Evolutionary conservation across 2,329 filamentous ascomycete genomes (phyloP).

Genomic region (Dothistroma pini): DNA sequence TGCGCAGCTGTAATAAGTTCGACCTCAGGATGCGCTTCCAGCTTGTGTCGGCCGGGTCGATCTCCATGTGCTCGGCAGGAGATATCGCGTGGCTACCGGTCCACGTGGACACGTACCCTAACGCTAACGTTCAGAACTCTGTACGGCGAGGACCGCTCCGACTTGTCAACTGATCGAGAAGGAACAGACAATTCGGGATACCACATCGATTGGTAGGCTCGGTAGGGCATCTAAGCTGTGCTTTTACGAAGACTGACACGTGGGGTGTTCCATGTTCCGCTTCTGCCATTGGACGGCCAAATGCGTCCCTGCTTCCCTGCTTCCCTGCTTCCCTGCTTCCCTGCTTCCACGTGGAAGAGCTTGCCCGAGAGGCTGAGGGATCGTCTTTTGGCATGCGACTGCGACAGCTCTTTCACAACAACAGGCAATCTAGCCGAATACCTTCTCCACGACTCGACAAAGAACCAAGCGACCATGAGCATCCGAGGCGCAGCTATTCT

Average conservation of each 20-base stretch:
- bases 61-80: slow-evolving; percentile 6
- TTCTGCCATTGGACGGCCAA: background rate
- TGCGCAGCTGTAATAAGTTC: background rate
- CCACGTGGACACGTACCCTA: background rate
- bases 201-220: background rate
- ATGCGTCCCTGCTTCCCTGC: background rate
- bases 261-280: background rate
- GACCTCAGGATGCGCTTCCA: background rate
- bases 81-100: background rate
- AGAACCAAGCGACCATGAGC: background rate
- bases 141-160: background rate
- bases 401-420: background rate
- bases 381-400: background rate
- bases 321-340: too few species aligned
- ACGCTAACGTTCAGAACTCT: background rate
- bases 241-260: background rate
- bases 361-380: background rate
- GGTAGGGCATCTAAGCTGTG: background rate
- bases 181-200: background rate
- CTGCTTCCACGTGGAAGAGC: background rate
- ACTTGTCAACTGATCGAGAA: background rate
- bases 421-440: background rate
- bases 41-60: background rate
- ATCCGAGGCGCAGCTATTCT: background rate
- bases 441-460: background rate